phyloP scores from a whole-genome alignment of 306 rosid species.

The Acacia melanoxylon region DNA sequence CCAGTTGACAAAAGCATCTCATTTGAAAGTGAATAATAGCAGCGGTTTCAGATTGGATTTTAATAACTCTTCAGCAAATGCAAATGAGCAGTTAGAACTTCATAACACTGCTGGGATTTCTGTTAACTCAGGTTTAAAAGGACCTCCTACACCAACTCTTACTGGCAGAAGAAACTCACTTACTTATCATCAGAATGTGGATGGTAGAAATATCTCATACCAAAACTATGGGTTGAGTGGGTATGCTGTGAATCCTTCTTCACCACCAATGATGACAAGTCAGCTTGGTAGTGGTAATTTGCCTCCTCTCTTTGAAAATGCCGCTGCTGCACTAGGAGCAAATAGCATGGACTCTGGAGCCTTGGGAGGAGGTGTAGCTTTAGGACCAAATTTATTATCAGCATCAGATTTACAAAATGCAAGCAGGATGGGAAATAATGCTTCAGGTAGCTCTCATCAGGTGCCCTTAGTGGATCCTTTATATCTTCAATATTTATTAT shows the following conservation, averaged over 20 bases:
- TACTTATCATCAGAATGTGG: slow-evolving; percentile 67
- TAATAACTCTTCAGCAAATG: slow-evolving; percentile 42
- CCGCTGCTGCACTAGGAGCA: slow-evolving; percentile 51
- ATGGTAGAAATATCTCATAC: slow-evolving; percentile 52
- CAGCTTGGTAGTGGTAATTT: slow-evolving; percentile 68
- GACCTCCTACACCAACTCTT: slow-evolving; percentile 54
- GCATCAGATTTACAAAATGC: slow-evolving; percentile 68
- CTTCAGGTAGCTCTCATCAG: slow-evolving; percentile 62
- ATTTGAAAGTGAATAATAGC: slow-evolving; percentile 52
- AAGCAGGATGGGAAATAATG: slow-evolving; percentile 61
- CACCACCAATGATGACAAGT: slow-evolving; percentile 68
- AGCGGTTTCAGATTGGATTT: slow-evolving; percentile 49
- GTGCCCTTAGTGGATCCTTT: slow-evolving; percentile 70
- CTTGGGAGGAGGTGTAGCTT: slow-evolving; percentile 62
- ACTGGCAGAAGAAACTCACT: slow-evolving; percentile 58
- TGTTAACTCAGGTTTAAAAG: slow-evolving; percentile 54
- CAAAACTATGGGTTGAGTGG: slow-evolving; percentile 70
- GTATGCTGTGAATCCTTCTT: slow-evolving; percentile 65
- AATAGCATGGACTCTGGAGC: slow-evolving; percentile 67
- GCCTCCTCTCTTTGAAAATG: slow-evolving; percentile 72
- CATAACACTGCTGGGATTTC: slow-evolving; percentile 49
- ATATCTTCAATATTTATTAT: slow-evolving; percentile 71
- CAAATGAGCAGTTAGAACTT: slow-evolving; percentile 52
- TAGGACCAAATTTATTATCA: slow-evolving; percentile 53
- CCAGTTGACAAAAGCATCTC: slow-evolving; percentile 39